Percentiles rank a stretch among this genome's conserved stretches.
Conservation (phyloP, 768 basidiomycete genomes). For the Lyophyllum decastes region DNA sequence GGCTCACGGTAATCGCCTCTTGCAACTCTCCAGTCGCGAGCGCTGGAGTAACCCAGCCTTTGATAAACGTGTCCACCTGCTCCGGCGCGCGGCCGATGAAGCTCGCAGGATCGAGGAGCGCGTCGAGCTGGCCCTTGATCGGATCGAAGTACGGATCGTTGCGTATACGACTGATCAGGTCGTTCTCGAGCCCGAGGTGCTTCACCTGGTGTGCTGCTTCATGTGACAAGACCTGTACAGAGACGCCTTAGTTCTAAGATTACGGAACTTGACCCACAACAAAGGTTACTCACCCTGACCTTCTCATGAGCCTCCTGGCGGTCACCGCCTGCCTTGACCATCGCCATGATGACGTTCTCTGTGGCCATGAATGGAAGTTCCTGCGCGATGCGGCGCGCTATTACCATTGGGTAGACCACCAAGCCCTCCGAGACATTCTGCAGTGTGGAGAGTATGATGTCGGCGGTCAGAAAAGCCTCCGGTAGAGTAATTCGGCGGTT, state of each 20-base stretch:
- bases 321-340: conserved; percentile 94
- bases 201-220: conserved; percentile 95
- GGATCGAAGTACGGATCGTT: conserved; percentile 86
- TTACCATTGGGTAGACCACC: conserved; percentile 99
- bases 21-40: conserved; percentile 59
- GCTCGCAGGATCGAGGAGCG: conserved; percentile 78
- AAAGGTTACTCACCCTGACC: conserved; percentile 62
- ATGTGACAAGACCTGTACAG: conserved; percentile 79
- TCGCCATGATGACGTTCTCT: conserved; percentile 99
- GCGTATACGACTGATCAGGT: conserved; percentile 87
- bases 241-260: not conserved
- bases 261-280: not conserved
- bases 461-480: conserved; percentile 95
- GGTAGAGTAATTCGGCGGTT: conserved; percentile 96
- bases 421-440: conserved; percentile 97
- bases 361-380: conserved; percentile 99
- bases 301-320: conserved; percentile 97
- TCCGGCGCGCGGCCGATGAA: conserved; percentile 95
- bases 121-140: conserved; percentile 79
- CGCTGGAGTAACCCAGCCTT: conserved; percentile 87
- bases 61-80: conserved; percentile 88
- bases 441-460: conserved; percentile 92
- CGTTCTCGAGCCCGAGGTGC: conserved; percentile 91
- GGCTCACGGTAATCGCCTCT: conserved; percentile 49
- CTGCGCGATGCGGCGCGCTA: conserved; percentile 86